Evolutionary conservation across 805 yeast genomes (phyloP).

Genomic region (Yamadazyma takamatsuzukensis): DNA sequence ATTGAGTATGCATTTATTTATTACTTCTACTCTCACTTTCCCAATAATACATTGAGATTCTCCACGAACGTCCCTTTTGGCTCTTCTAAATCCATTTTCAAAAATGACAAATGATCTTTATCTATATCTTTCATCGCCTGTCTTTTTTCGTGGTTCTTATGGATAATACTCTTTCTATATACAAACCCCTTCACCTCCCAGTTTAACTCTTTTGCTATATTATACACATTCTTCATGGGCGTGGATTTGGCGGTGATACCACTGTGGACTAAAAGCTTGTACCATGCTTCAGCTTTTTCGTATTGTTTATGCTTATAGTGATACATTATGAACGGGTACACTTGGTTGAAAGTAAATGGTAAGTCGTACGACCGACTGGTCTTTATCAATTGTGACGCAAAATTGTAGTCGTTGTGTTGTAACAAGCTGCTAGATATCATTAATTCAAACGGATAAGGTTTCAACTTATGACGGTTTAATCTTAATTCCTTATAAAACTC

Average conservation of each 20-base stretch:
- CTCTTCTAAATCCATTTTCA: no score
- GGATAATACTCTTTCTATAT: slow-evolving; percentile 22
- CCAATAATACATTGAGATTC: no score
- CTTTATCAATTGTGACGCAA: slow-evolving; percentile 29
- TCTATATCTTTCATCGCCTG: slow-evolving; percentile 16
- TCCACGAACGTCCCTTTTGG: no score
- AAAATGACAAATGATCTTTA: slow-evolving; percentile 15
- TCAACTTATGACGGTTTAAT: slow-evolving; percentile 9
- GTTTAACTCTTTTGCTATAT: slow-evolving; percentile 30
- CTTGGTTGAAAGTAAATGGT: slow-evolving; percentile 38
- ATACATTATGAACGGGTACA: slow-evolving; percentile 35
- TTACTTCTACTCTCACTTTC: no score
- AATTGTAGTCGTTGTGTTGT: slow-evolving; percentile 29
- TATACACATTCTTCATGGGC: slow-evolving; percentile 25
- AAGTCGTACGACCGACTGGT: slow-evolving; percentile 20
- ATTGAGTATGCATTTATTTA: no score
- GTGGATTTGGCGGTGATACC: slow-evolving; percentile 28
- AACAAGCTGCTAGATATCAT: slow-evolving; percentile 27
- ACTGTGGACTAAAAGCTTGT: slow-evolving; percentile 25
- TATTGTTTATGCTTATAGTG: slow-evolving; percentile 29
- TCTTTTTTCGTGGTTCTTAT: slow-evolving; percentile 19
- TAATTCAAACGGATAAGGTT: slow-evolving; percentile 25
- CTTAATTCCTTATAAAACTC: slow-evolving; percentile 18
- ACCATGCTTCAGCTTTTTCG: slow-evolving; percentile 35
- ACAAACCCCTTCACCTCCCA: slow-evolving; percentile 35